Evolutionary conservation across 2,329 filamentous ascomycete genomes (phyloP).

Genomic region (Pyricularia pennisetigena): DNA sequence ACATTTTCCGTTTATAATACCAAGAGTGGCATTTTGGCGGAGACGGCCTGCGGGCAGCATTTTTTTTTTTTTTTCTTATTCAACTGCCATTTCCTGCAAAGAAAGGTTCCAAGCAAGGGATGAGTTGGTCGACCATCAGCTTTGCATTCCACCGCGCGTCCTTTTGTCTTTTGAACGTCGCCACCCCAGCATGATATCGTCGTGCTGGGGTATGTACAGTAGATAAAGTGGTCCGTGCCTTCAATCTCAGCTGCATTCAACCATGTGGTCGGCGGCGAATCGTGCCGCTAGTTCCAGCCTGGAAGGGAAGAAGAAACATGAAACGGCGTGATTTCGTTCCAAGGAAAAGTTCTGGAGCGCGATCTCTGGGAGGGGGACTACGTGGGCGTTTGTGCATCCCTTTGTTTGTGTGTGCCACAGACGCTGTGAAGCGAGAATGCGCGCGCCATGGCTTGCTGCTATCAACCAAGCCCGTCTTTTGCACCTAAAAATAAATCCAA

Average conservation of each 20-base stretch:
- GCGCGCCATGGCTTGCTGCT: too few species aligned
- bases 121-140: background rate
- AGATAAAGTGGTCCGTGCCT: background rate
- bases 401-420: too few species aligned
- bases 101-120: background rate
- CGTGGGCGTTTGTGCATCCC: too few species aligned
- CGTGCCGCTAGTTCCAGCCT: background rate
- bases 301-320: background rate
- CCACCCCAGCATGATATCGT: background rate
- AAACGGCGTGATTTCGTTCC: too few species aligned
- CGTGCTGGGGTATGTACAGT: background rate
- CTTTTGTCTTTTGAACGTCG: background rate
- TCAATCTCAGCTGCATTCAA: background rate
- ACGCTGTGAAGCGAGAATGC: too few species aligned
- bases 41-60: background rate
- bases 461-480: too few species aligned
- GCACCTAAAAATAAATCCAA: too few species aligned
- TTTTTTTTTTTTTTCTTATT: background rate
- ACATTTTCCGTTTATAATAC: background rate
- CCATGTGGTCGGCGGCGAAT: background rate
- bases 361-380: too few species aligned
- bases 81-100: background rate
- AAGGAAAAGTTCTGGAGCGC: too few species aligned
- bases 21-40: background rate
- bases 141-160: background rate